phyloP scores from a whole-genome alignment of 768 basidiomycete species.

The Coprinellus micaceus region DNA sequence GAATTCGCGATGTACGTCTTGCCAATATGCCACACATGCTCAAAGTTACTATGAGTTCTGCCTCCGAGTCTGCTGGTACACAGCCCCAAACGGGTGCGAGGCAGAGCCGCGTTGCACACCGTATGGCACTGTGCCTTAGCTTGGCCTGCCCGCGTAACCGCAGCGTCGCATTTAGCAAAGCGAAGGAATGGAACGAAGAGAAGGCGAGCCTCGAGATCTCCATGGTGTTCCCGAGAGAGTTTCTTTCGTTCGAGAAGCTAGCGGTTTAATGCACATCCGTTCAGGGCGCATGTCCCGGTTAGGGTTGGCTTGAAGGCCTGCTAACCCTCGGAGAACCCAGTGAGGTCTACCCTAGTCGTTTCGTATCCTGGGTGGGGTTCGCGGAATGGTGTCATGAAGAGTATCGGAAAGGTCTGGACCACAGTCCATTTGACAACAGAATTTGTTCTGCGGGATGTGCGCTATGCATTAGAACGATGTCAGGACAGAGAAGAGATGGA shows the following conservation, averaged over 20 bases:
- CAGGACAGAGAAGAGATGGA: background rate
- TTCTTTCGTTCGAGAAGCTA: background rate
- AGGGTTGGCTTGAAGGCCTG: background rate
- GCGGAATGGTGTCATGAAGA: too few species aligned
- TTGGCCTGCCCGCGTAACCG: background rate
- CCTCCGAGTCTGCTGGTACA: too few species aligned
- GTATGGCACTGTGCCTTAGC: too few species aligned
- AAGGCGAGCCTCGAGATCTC: background rate
- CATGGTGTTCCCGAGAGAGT: background rate
- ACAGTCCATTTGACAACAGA: too few species aligned
- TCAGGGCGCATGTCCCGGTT: constrained; percentile 12
- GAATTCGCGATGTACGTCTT: too few species aligned
- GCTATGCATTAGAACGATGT: background rate
- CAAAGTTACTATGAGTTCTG: too few species aligned
- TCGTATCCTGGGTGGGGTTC: too few species aligned
- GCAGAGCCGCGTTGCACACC: too few species aligned
- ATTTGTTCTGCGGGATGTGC: background rate
- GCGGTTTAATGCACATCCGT: constrained; percentile 5
- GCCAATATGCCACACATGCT: background rate
- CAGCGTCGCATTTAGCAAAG: background rate
- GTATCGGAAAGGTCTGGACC: too few species aligned
- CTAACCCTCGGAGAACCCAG: background rate
- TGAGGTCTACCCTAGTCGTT: too few species aligned
- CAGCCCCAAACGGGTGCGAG: too few species aligned
- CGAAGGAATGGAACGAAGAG: background rate